Conservation (phyloP, 257 asterid species). For the Petunia secreta region DNA sequence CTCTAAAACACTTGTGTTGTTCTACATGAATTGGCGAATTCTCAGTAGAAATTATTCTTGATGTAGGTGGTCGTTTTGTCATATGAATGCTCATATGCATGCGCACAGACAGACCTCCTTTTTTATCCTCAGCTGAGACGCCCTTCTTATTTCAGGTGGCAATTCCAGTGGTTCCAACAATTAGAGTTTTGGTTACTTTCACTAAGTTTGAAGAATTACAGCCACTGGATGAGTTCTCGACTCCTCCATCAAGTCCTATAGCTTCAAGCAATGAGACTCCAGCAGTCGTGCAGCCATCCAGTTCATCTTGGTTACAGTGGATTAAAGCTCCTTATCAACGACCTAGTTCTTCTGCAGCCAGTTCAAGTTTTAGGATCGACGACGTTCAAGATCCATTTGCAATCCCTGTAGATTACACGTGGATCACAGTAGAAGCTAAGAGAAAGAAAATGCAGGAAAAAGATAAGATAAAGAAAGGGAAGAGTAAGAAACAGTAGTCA, state of each 20-base stretch:
- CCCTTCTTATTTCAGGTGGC: constrained; percentile 65
- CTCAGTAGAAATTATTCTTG: background rate
- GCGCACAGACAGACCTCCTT: background rate
- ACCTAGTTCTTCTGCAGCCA: constrained; percentile 53
- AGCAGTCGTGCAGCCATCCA: constrained; percentile 46
- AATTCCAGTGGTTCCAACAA: constrained; percentile 90
- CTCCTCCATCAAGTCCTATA: constrained; percentile 88
- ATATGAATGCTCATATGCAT: background rate
- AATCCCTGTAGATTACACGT: constrained; percentile 71
- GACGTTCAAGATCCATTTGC: constrained; percentile 75
- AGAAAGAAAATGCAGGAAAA: constrained; percentile 88
- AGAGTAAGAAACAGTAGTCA: constrained; percentile 48
- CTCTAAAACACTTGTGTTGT: no score
- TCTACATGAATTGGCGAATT: background rate
- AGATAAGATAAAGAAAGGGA: constrained; percentile 71
- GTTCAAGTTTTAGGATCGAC: constrained; percentile 63
- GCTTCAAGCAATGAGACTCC: constrained; percentile 60
- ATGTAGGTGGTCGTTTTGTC: background rate
- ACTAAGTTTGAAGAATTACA: constrained; percentile 87
- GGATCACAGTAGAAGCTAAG: constrained; percentile 91
- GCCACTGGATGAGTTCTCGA: constrained; percentile 84
- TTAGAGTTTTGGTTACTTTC: constrained; percentile 87
- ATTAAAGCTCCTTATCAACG: constrained; percentile 79
- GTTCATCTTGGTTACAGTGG: constrained; percentile 96
- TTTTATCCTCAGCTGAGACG: background rate